Base-by-base conservation (phyloP, 2,329 filamentous ascomycete species). In the Fusarium armeniacum region DNA sequence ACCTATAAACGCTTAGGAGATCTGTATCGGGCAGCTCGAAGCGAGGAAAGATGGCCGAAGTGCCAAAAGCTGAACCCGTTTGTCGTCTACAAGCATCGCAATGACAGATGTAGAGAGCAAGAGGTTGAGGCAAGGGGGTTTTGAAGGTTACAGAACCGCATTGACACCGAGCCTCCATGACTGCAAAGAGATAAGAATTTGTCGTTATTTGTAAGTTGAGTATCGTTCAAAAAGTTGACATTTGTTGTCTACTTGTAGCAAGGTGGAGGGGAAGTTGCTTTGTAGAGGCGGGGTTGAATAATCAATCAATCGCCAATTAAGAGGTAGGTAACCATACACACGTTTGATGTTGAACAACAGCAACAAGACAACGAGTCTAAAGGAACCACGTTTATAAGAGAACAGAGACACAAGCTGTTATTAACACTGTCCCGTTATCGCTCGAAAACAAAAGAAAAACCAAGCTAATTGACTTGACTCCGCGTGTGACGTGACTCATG, bases 51-150 rank as follows among this genome's bases (percentile, higher is more conserved):
- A 91, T 91, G 70, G 90, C 90, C 36, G 88, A 90, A 33, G 89
- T 87, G 30, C 90, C 90, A 78, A 90, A 92, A 2, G 90, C 89
- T 10, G 88, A 89, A 56, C 87, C 83, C 32, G 88, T 88, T 80
- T 92, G 90, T 60, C 86, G 84, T 49, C 87, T 85, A 77, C 90
- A 93, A 75, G 90, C 85, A 58, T 82, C 79, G 78, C 91, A 93
- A 80, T 92, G 91, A 79, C 90, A 93, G 75, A 92, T 88, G 77
- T 90, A 92, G 52, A 92, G 80, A n/a, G 85, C 86, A 44, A 91
- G 79, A 1, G 90, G 90, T 60, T 85, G 81, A 5, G 83, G 77
- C 1, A 85, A 79, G 1, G 90, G 89, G 32, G 89, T 91, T 66
- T 82, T 86, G 81, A 92, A 92, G 38, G 76, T 74, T 55, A 92